These are phyloP conservation scores for Microdochium nivale DNA, from an alignment of 2,329 filamentous ascomycete species.

Conservation along the genomic window DNA sequence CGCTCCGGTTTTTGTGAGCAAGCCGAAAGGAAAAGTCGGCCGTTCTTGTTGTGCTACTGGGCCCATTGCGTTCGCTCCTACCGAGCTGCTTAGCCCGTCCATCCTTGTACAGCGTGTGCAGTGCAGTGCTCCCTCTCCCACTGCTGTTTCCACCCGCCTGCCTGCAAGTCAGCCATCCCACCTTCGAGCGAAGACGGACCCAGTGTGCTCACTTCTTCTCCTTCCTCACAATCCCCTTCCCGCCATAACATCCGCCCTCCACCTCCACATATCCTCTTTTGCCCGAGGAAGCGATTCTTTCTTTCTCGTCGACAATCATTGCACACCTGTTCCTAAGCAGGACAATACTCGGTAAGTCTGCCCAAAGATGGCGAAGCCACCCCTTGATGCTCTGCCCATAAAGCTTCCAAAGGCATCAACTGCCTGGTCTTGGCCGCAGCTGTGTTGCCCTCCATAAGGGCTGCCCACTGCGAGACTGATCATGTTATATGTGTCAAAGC, in stretches of 20 bases:
- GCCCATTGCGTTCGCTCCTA: background rate
- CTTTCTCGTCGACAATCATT: background rate
- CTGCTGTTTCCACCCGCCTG: background rate
- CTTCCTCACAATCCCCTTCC: background rate
- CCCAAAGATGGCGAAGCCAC: background rate
- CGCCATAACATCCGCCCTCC: background rate
- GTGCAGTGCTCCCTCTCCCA: background rate
- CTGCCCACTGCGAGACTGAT: too few species aligned
- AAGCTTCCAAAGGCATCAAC: too few species aligned
- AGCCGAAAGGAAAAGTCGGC: background rate
- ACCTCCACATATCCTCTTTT: background rate
- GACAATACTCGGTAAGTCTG: background rate
- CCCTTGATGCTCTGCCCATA: too few species aligned
- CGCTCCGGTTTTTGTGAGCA: background rate
- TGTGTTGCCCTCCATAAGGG: too few species aligned
- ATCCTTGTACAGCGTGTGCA: background rate
- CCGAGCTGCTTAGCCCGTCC: background rate
- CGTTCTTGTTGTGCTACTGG: background rate
- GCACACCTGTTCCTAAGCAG: background rate
- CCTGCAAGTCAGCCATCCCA: background rate
- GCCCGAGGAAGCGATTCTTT: background rate
- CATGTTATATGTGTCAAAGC: too few species aligned
- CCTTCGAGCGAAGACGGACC: background rate
- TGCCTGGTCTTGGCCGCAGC: too few species aligned
- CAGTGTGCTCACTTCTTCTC: background rate